These are phyloP conservation scores for Paspalum notatum DNA, from an alignment of 176 grass and related monocot genomes.

Conservation along the genomic window DNA sequence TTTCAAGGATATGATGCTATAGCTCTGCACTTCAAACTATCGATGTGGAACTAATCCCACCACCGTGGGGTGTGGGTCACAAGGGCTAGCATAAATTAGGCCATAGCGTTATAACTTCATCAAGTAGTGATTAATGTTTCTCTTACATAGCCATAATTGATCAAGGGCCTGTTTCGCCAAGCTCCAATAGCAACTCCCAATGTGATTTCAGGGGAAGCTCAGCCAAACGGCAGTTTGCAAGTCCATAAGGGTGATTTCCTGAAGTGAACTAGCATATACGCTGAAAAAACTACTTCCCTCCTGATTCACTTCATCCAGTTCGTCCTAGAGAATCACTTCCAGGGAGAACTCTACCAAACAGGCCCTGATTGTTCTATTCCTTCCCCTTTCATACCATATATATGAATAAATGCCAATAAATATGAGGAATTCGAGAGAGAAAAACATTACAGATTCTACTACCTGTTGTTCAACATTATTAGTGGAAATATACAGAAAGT, in stretches of 20 bases:
- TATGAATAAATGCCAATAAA: slow-evolving; percentile 31
- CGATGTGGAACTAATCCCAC: not conserved
- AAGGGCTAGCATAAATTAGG: not conserved
- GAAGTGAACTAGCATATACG: not conserved
- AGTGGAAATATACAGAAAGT: slow-evolving; percentile 24
- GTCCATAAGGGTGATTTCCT: not conserved
- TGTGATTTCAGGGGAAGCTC: not conserved
- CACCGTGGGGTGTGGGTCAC: not conserved
- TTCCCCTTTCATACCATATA: slow-evolving; percentile 2
- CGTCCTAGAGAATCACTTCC: not conserved
- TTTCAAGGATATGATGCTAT: not conserved
- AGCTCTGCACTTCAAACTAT: not conserved
- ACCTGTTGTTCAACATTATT: not conserved
- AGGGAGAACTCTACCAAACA: too few relatives aligned
- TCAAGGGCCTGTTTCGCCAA: too few relatives aligned
- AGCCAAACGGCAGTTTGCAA: not conserved
- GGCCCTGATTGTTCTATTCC: not conserved
- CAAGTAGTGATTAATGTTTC: not conserved
- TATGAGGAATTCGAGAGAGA: slow-evolving; percentile 13
- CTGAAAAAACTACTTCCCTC: too few relatives aligned
- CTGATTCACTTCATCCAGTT: not conserved
- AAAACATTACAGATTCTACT: not conserved
- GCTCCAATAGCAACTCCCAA: not conserved
- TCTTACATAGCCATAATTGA: not conserved
- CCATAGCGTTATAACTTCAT: not conserved